Evolutionary conservation across 768 basidiomycete genomes (phyloP).

Genomic region (Termitomyces sp.): DNA sequence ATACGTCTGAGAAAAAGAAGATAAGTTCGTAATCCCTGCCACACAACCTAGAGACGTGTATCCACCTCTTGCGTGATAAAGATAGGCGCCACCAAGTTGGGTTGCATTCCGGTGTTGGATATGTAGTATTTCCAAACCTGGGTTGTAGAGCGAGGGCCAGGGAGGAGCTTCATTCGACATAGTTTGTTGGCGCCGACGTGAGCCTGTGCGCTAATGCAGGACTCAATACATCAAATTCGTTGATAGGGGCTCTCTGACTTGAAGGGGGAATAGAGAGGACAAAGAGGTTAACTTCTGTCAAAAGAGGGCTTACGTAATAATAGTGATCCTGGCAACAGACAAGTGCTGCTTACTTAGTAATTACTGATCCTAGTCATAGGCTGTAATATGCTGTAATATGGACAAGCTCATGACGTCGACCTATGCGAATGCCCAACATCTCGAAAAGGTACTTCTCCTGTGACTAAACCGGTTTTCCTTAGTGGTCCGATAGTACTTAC

Average conservation of each 20-base stretch:
- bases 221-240: constrained; percentile 2
- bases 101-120: constrained; percentile 32
- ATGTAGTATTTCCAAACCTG: constrained; percentile 41
- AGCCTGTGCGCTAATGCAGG: background rate
- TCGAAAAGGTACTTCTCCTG: background rate
- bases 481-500: no score
- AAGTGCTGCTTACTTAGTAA: no score
- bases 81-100: constrained; percentile 37
- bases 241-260: background rate
- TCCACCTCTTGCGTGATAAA: constrained; percentile 34
- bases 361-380: background rate
- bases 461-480: background rate
- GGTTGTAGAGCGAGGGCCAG: constrained; percentile 50
- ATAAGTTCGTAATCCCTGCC: background rate
- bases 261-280: background rate
- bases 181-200: background rate
- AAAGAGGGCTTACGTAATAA: background rate
- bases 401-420: background rate
- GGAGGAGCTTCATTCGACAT: constrained; percentile 12
- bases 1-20: constrained; percentile 32
- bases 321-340: background rate
- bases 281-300: background rate
- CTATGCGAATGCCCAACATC: background rate
- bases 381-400: background rate
- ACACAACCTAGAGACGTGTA: background rate